Conservation (phyloP, 495 filamentous ascomycete genomes). For the Parachaetomium inaequale region DNA sequence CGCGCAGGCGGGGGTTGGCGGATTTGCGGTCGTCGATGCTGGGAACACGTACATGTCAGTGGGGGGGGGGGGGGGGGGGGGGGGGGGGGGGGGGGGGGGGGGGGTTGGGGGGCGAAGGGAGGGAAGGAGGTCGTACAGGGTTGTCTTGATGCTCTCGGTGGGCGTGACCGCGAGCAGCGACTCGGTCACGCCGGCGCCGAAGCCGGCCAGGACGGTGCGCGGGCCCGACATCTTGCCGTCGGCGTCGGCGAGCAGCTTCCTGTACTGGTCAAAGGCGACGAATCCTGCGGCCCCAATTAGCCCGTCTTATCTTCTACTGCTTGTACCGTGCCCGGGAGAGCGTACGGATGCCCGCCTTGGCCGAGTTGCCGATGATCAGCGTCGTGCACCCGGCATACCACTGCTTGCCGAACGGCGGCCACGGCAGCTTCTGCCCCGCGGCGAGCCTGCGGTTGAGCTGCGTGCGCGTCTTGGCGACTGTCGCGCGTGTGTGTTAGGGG, state of each 20-base stretch:
- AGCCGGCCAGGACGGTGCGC: slow-evolving; percentile 85
- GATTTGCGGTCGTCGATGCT: slow-evolving; percentile 95
- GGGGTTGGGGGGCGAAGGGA: neutral
- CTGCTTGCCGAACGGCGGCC: slow-evolving; percentile 87
- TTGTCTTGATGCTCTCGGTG: slow-evolving; percentile 97
- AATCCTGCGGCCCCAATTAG: slow-evolving; percentile 58
- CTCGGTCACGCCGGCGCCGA: slow-evolving; percentile 92
- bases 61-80: neutral
- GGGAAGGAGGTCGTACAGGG: slow-evolving; percentile 53
- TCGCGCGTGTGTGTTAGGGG: slow-evolving; percentile 9
- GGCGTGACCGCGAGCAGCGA: slow-evolving; percentile 91
- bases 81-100: neutral
- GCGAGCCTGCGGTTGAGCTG: slow-evolving; percentile 87
- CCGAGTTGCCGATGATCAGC: slow-evolving; percentile 90
- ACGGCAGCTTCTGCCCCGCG: slow-evolving; percentile 82
- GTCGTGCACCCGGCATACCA: slow-evolving; percentile 99
- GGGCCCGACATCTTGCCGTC: slow-evolving; percentile 88
- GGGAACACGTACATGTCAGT: no score
- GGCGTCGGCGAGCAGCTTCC: slow-evolving; percentile 73
- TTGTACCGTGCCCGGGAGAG: slow-evolving; percentile 10
- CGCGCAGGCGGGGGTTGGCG: slow-evolving; percentile 78
- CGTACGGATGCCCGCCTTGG: slow-evolving; percentile 92
- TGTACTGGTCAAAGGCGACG: slow-evolving; percentile 93
- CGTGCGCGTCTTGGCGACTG: slow-evolving; percentile 87
- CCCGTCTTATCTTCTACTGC: neutral